These are phyloP conservation scores for Mortierella sp. DNA, from an alignment of 371 early-diverging fungal species.

Conservation along the genomic window DNA sequence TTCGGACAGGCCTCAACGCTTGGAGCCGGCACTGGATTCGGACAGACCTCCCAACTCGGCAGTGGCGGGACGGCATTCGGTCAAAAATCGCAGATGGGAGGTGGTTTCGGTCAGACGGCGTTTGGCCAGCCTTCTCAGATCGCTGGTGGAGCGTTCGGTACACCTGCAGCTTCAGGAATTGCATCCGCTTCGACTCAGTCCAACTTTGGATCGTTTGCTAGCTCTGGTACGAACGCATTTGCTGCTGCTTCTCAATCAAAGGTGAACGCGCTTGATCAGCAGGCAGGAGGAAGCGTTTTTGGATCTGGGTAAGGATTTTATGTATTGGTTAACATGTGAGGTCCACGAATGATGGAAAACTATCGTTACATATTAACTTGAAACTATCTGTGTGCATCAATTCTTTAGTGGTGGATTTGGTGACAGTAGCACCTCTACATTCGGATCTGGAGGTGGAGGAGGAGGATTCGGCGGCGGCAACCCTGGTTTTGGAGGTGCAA, in stretches of 20 bases:
- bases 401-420: slow-evolving; percentile 25
- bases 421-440: slow-evolving; percentile 10
- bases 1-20: slow-evolving; percentile 13
- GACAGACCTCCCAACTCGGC: not conserved
- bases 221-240: slow-evolving; percentile 47
- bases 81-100: slow-evolving; percentile 14
- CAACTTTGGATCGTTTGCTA: slow-evolving; percentile 51
- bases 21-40: slow-evolving; percentile 16
- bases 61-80: slow-evolving; percentile 17
- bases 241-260: slow-evolving; percentile 35
- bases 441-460: slow-evolving; percentile 42
- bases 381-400: not conserved
- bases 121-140: slow-evolving; percentile 29
- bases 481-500: slow-evolving; percentile 13
- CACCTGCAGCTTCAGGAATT: slow-evolving; percentile 10
- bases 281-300: slow-evolving; percentile 27
- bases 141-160: slow-evolving; percentile 22
- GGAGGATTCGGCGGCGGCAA: slow-evolving; percentile 23
- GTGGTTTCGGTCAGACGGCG: slow-evolving; percentile 16
- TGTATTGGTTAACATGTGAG: too few species aligned
- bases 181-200: slow-evolving; percentile 25
- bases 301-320: slow-evolving; percentile 28
- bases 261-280: slow-evolving; percentile 37
- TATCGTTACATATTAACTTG: not conserved
- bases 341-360: not conserved